These are phyloP conservation scores for Cucumis hystrix DNA, from an alignment of 306 rosid genomes.

Conservation along the genomic window DNA sequence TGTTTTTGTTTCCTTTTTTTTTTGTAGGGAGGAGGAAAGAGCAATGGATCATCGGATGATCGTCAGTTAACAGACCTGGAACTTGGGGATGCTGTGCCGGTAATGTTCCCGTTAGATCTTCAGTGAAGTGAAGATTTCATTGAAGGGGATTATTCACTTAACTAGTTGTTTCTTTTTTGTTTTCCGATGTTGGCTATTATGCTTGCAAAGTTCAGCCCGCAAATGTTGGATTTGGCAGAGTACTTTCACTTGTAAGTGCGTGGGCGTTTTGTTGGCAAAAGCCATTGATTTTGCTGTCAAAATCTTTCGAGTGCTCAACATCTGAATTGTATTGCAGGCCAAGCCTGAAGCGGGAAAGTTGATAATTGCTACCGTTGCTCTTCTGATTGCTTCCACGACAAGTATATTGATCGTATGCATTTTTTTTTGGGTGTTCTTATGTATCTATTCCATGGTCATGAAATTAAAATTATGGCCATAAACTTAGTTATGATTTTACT, in stretches of 20 bases:
- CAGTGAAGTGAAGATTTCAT: neutral
- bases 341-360: slow-evolving; percentile 54
- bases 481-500: neutral
- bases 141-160: neutral
- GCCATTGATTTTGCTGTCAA: neutral
- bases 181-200: neutral
- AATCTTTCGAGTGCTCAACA: neutral
- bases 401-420: slow-evolving; percentile 49
- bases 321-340: slow-evolving; percentile 26
- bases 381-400: slow-evolving; percentile 59
- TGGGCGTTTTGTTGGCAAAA: slow-evolving; percentile 4
- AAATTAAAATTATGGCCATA: neutral
- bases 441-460: neutral
- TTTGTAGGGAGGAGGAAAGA: slow-evolving; percentile 28
- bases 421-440: neutral
- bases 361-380: slow-evolving; percentile 44
- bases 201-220: slow-evolving; percentile 38
- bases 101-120: slow-evolving; percentile 9
- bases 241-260: slow-evolving; percentile 45
- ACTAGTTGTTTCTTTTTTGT: neutral
- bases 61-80: slow-evolving; percentile 39
- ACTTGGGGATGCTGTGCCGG: slow-evolving; percentile 54
- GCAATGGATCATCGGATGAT: slow-evolving; percentile 18
- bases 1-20: neutral
- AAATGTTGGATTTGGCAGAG: slow-evolving; percentile 23